phyloP scores from a whole-genome alignment of 2,329 filamentous ascomycete genomes.

The Botrytis medusae region DNA sequence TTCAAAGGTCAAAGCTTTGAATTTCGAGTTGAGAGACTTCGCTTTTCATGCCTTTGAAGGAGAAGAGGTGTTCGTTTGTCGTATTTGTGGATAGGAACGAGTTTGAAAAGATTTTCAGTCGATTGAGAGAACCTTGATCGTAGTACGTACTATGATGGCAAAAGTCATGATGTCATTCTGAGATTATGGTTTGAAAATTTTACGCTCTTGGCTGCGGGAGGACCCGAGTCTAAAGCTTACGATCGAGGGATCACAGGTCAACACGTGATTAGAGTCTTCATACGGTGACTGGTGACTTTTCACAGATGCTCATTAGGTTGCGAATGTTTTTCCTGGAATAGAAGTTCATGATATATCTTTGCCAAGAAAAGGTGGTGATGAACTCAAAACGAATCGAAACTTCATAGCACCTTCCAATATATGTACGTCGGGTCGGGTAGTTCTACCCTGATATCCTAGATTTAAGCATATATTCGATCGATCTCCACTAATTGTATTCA shows the following conservation, averaged over 20 bases:
- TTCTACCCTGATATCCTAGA: neutral
- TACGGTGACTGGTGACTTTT: too few species aligned
- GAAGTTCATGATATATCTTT: neutral
- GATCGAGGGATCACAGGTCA: neutral
- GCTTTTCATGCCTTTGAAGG: neutral
- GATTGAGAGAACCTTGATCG: neutral
- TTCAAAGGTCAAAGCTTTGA: neutral
- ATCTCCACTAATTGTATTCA: neutral
- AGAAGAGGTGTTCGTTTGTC: neutral
- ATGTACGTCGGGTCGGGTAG: neutral
- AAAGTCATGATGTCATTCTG: neutral
- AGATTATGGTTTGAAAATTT: neutral
- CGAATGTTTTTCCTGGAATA: neutral
- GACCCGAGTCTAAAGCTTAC: neutral
- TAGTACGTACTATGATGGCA: neutral
- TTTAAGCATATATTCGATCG: neutral
- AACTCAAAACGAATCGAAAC: neutral
- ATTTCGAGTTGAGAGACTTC: neutral
- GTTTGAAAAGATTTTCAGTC: neutral
- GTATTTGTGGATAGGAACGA: neutral
- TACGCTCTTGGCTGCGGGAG: neutral
- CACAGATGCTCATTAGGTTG: too few species aligned
- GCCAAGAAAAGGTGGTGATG: neutral
- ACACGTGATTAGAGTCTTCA: neutral
- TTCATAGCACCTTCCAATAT: neutral